Evolutionary conservation across 1,139 yeast genomes (phyloP).

Genomic region (Meyerozyma elateridarum): DNA sequence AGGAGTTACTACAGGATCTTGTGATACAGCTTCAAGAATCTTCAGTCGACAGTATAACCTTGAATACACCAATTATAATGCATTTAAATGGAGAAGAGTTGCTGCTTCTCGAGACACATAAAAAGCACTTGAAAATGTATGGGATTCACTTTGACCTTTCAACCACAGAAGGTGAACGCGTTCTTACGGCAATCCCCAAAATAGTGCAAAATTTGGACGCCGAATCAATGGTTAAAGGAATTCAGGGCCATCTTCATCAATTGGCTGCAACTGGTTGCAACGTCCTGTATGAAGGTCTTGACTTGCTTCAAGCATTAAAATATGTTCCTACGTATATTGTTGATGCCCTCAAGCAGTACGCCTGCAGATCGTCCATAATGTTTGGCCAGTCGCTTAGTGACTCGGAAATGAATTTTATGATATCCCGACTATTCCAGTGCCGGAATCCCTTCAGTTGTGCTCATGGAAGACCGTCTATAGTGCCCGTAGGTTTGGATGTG

Average conservation of each 20-base stretch:
- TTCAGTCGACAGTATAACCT: conserved; percentile 12
- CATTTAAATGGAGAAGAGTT: conserved; percentile 23
- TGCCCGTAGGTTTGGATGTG: no score
- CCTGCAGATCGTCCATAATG: conserved; percentile 70
- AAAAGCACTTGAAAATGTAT: conserved; percentile 22
- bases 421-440: conserved; percentile 44
- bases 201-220: conserved; percentile 12
- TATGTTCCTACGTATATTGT: conserved; percentile 45
- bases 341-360: conserved; percentile 53
- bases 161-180: conserved; percentile 6
- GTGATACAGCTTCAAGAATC: conserved; percentile 16
- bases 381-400: conserved; percentile 56
- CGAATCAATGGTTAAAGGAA: conserved; percentile 15
- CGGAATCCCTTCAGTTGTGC: conserved; percentile 75
- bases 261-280: conserved; percentile 13
- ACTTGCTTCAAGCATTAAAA: conserved; percentile 8
- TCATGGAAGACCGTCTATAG: conserved; percentile 76
- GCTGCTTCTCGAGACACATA: conserved; percentile 24
- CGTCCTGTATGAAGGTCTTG: no score
- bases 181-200: conserved; percentile 26
- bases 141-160: conserved; percentile 37
- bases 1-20: conserved; percentile 33
- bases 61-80: no score
- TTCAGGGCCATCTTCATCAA: conserved; percentile 4
- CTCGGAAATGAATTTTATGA: conserved; percentile 40